phyloP scores from a whole-genome alignment of 2,329 filamentous ascomycete genomes.

The Verticillium longisporum region DNA sequence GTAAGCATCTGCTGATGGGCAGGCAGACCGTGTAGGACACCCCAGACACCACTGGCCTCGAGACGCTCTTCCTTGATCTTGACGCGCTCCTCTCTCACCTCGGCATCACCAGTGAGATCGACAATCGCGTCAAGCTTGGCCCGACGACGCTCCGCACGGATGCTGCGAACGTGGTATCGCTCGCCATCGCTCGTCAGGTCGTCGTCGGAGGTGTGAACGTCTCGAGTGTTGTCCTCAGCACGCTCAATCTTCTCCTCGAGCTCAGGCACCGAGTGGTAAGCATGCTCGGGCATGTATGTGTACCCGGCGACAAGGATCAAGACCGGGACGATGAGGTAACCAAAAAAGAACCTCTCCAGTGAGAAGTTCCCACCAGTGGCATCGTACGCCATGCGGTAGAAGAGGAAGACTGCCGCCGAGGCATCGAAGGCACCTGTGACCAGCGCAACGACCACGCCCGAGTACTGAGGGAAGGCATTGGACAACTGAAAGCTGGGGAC shows the following conservation, averaged over 20 bases:
- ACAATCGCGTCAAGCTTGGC: slow-evolving; percentile 56
- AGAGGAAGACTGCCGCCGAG: slow-evolving; percentile 53
- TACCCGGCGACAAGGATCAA: slow-evolving; percentile 28
- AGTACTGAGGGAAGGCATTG: slow-evolving; percentile 55
- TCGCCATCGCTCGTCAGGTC: slow-evolving; percentile 42
- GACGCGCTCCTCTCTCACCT: slow-evolving; percentile 45
- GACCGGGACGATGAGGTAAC: slow-evolving; percentile 25
- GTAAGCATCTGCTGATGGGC: slow-evolving; percentile 58
- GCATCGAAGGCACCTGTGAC: slow-evolving; percentile 60
- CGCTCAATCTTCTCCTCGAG: slow-evolving; percentile 31
- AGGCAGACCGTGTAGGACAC: slow-evolving; percentile 59
- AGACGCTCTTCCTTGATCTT: slow-evolving; percentile 52
- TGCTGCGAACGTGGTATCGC: slow-evolving; percentile 31
- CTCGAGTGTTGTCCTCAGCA: slow-evolving; percentile 25
- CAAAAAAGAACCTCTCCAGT: slow-evolving; percentile 31
- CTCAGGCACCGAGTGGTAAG: slow-evolving; percentile 30
- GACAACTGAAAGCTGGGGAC: slow-evolving; percentile 59
- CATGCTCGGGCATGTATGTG: slow-evolving; percentile 28
- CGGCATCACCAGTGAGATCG: slow-evolving; percentile 49
- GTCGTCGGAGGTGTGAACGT: slow-evolving; percentile 48
- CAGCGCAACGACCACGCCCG: slow-evolving; percentile 52
- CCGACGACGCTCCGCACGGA: slow-evolving; percentile 44
- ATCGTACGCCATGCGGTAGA: slow-evolving; percentile 52
- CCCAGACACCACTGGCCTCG: slow-evolving; percentile 59
- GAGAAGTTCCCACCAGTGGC: slow-evolving; percentile 24